Evolutionary conservation across 768 basidiomycete genomes (phyloP), one percentile per base, ranked within the genome.

Genomic region (Serendipita sp.): DNA sequence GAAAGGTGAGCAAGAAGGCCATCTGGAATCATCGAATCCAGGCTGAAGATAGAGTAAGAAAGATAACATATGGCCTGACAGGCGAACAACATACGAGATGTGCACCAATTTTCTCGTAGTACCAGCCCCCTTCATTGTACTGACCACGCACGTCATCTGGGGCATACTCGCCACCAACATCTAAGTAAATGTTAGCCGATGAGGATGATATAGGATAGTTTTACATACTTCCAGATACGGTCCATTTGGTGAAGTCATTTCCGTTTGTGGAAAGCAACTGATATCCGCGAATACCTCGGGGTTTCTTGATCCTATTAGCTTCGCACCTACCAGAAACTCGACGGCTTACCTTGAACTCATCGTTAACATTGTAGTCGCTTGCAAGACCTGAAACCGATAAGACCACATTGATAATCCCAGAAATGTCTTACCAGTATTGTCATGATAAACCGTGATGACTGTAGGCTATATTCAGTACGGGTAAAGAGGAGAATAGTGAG

Each of bases 371-470:
- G 42, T 68, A 67, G 33, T 69, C 66, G 53, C 70, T 67, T 43
- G 71, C 67, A 43, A 70, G 64, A 20, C 71, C 71, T 34, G 69
- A 67, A 31, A 28, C 5, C 14, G 38, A 38, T 38, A 38, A 38
- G 38, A 38, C 14, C 14, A 7, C 14, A 38, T 78, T 79, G 2
- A 82, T 72, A 65, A 80, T 82, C 81, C 81, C 81, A 1, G 68
- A 67, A 22, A 77, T 72, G 45, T 20, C 26, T 48, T 9, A 48
- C 45, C 45, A 20, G 26, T 48, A 48, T 20, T 20, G 26, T 48
- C 45, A 28, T 48, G 45, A 28, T 48, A 48, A 20, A 48, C 45
- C 7, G 45, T 48, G n/a, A 48, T 28, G n/a, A 48, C 45, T 48
- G 26, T 20, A 48, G 5, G 9, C 9, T n/a, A n/a, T 20, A n/a